Evolutionary conservation across 2,329 filamentous ascomycete genomes (phyloP), one percentile per base, ranked within the genome.

Genomic region (Lasiodiplodia gonubiensis): DNA sequence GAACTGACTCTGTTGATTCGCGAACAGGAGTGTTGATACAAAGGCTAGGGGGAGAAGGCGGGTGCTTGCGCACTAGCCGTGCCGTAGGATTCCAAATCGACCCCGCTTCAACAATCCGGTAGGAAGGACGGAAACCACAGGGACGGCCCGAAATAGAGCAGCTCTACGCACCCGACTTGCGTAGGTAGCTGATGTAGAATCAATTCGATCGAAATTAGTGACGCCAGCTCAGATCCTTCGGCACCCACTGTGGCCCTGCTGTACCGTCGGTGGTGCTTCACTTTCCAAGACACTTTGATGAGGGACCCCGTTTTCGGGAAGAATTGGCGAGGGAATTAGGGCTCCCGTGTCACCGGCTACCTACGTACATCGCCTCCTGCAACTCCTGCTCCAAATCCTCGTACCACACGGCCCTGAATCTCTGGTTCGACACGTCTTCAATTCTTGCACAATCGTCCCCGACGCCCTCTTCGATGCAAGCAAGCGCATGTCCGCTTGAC

Each of bases 391-490:
- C 71, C 11, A 76, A 63, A 68, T 77, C 74, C 30, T 73, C 71
- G 63, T 74, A 68, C 75, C 75, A 77, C 16, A 77, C 60, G 73
- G 72, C 75, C 14, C 55, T 51, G 59, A 71, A 73, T 30, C 69
- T 71, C 18, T 59, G 52, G 18, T 73, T 70, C 3, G 74, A 60
- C 42, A 66, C 66, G 3, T 68, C 55, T 39, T 69, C 69, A 16
- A 76, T 46, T 5, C 64, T 68, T 2, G 51, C 49, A 25, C 71
- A 67, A 61, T 76, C 68, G 37, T 73, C 72, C 2, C 66, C 66
- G 27, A 73, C 42, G 3, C 68, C 71, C 2, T 71, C 70, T 16
- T 70, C n/a, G 11, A 71, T 61, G 27, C 75, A 72, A n/a, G 70
- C 68, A 46, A 68, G 69, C 23, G 57, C 67, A 59, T 69, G 48